Percentiles rank a stretch among this genome's conserved stretches.
phyloP scores from a whole-genome alignment of 495 filamentous ascomycete species.

The Talaromyces trachyspermus region DNA sequence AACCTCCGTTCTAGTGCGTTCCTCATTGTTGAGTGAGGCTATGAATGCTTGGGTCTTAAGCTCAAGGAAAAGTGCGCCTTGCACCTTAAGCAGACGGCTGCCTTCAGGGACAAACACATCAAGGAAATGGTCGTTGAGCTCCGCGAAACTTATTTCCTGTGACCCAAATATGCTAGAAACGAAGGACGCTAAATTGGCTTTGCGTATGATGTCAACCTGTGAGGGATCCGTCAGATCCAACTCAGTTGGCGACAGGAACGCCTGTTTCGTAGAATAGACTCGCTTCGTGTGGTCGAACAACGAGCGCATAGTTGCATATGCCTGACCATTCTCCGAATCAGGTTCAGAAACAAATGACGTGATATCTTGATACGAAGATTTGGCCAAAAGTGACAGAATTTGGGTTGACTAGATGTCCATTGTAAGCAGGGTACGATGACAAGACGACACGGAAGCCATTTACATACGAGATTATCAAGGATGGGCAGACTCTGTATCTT shows the following conservation, averaged over 20 bases:
- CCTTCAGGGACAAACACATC: slow-evolving; percentile 77
- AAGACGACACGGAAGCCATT: not conserved
- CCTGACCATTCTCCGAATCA: slow-evolving; percentile 68
- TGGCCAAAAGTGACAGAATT: slow-evolving; percentile 61
- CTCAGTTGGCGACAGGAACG: slow-evolving; percentile 65
- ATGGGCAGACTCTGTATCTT: slow-evolving; percentile 65
- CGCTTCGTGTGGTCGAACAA: slow-evolving; percentile 77
- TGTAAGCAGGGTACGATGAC: slow-evolving; percentile 2
- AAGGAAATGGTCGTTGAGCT: slow-evolving; percentile 78
- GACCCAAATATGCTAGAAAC: slow-evolving; percentile 76
- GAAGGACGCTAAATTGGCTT: slow-evolving; percentile 82
- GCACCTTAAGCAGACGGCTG: slow-evolving; percentile 60
- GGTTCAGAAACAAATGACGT: slow-evolving; percentile 63
- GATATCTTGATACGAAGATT: slow-evolving; percentile 63
- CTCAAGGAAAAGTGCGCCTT: slow-evolving; percentile 67
- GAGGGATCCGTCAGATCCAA: slow-evolving; percentile 61
- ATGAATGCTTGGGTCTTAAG: slow-evolving; percentile 85
- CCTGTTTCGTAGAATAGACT: slow-evolving; percentile 61
- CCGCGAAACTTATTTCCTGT: slow-evolving; percentile 73
- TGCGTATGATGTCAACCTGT: slow-evolving; percentile 69
- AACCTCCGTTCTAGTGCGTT: slow-evolving; percentile 57
- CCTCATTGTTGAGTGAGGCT: slow-evolving; percentile 57
- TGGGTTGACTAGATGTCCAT: slow-evolving; percentile 51
- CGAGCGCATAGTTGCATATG: slow-evolving; percentile 71
- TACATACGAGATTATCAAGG: slow-evolving; percentile 60